phyloP scores from a whole-genome alignment of 805 yeast species.

The Blastobotrys americana region DNA sequence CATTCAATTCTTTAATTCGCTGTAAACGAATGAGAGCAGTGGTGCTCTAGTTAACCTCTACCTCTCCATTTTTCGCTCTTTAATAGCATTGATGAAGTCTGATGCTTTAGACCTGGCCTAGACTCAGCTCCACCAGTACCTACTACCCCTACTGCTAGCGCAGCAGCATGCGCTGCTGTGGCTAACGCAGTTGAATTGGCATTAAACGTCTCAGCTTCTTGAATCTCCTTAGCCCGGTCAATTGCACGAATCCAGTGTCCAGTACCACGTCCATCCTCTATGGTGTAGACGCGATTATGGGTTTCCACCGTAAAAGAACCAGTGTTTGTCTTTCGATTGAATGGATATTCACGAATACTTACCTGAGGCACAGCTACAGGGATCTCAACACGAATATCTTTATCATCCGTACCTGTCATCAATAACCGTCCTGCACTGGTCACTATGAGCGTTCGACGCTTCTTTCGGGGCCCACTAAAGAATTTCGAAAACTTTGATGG shows the following conservation, averaged over 20 bases:
- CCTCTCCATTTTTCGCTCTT: not conserved
- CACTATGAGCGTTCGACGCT: constrained; percentile 29
- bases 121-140: constrained; percentile 16
- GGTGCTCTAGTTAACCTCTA: too few relatives aligned
- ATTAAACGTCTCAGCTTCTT: constrained; percentile 19
- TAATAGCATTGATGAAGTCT: not conserved
- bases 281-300: constrained; percentile 27
- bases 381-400: constrained; percentile 27
- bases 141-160: constrained; percentile 30
- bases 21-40: too few relatives aligned
- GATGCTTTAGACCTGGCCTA: not conserved
- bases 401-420: constrained; percentile 27
- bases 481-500: constrained; percentile 26
- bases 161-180: constrained; percentile 32
- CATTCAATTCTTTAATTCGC: too few relatives aligned
- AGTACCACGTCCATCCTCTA: constrained; percentile 29
- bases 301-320: constrained; percentile 30
- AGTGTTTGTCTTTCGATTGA: constrained; percentile 20
- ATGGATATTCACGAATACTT: constrained; percentile 28
- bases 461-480: constrained; percentile 21
- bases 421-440: constrained; percentile 31
- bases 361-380: constrained; percentile 30
- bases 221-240: constrained; percentile 24
- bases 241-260: constrained; percentile 30
- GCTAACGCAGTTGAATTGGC: constrained; percentile 18